Evolutionary conservation across 2,329 filamentous ascomycete genomes (phyloP), one percentile per base, ranked within the genome.

Genomic region (Cadophora gregata): DNA sequence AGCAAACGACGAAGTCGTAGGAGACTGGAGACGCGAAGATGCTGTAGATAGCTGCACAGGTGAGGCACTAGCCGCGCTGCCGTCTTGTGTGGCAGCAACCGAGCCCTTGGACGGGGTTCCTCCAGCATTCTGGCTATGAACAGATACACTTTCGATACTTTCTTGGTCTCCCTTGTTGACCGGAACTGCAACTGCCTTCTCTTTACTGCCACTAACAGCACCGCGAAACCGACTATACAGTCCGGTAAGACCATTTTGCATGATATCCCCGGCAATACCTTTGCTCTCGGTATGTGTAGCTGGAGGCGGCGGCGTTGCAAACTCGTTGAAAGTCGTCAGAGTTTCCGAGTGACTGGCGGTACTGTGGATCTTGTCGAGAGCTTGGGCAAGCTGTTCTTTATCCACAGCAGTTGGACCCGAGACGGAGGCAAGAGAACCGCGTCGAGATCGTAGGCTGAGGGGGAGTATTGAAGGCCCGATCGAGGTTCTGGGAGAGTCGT

Each of bases 321-420:
- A 94, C 76, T 97, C 94, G 79, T 96, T 96, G 80, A 98, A 98
- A 9, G 93, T 96, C 2, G 95, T 98, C 58, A 98, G 84, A 38
- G 89, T 87, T 69, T 91, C 91, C 38, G 92, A 92, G 77, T 92
- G 91, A 75, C 92, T 96, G n/a, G 94, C 93, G 6, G 92, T 89
- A 60, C 84, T 93, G 79, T 97, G 95, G 72, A 97, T 97, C 74
- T 92, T 90, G 79, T 97, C 91, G 68, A 97, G 87, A 21, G 90
- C 87, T 69, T 93, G 87, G 38, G 91, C 88, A 45, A 95, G 84
- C 65, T 92, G 89, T 69, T 93, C 91, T 76, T 88, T 91, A 77
- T 94, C 91, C 48, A 87, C 80, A 59, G 85, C 84, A 1, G 83
- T 79, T 2, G 81, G 77, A 7, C 73, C 79, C 27, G 81, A 80